phyloP scores from a whole-genome alignment of 179 eudicot genomes.

The Corrigiola litoralis region DNA sequence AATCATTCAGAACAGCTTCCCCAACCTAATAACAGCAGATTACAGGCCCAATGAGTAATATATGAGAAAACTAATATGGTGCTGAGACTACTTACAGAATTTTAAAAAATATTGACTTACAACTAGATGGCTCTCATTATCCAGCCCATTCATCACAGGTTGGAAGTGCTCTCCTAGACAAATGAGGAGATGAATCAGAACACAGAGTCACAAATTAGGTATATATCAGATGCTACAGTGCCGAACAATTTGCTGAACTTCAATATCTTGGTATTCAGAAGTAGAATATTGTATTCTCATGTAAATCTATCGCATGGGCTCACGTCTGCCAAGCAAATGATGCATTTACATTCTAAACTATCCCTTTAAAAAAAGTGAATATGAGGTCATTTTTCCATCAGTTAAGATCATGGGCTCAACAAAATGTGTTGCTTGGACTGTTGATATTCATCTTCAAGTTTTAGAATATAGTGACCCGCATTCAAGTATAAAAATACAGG shows the following conservation, averaged over 20 bases:
- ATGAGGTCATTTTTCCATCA: no score
- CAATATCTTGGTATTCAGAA: no score
- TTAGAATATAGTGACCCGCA: not conserved
- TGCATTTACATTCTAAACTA: no score
- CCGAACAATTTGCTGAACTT: not conserved
- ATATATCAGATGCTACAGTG: not conserved
- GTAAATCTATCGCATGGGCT: no score
- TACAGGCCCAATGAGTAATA: conserved; percentile 1
- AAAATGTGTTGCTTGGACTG: not conserved
- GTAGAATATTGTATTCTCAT: not conserved
- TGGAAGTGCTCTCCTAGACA: conserved; percentile 73
- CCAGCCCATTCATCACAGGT: conserved; percentile 75
- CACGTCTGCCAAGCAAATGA: no score
- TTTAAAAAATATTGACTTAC: conserved; percentile 50
- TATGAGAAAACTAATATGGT: not conserved
- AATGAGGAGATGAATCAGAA: conserved; percentile 15
- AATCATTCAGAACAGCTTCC: conserved; percentile 73
- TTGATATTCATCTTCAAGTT: not conserved
- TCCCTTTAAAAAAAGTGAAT: no score
- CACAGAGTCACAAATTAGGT: not conserved
- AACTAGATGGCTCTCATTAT: conserved; percentile 47
- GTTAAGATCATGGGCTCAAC: not conserved
- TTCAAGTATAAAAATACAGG: no score
- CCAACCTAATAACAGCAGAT: conserved; percentile 57
- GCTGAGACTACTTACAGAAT: not conserved